Conservation (phyloP, 1,284 basidiomycete species). For the Malassezia nana region DNA sequence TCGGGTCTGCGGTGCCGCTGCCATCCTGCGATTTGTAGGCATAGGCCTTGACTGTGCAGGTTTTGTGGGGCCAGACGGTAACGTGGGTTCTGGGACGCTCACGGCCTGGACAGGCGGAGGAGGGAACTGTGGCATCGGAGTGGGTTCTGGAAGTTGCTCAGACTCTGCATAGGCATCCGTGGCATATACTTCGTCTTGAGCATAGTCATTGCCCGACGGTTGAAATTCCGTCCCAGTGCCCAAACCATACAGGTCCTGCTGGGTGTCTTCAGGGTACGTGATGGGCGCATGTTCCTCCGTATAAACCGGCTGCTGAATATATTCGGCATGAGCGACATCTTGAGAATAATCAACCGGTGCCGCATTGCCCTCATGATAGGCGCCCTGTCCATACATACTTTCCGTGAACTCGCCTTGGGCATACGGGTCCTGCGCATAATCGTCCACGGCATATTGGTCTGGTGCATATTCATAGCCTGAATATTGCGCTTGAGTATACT, state of each 20-base stretch:
- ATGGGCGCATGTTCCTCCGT: not conserved
- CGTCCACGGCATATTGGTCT: not conserved
- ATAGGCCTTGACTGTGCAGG: not conserved
- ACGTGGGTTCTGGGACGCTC: too few relatives aligned
- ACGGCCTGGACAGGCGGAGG: too few relatives aligned
- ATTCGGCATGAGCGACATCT: not conserved
- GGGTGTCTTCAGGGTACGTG: not conserved
- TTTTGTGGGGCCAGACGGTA: too few relatives aligned
- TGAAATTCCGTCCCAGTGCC: not conserved
- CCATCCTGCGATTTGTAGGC: not conserved
- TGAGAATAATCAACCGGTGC: not conserved
- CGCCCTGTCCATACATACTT: slow-evolving; percentile 1
- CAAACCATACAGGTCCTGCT: not conserved
- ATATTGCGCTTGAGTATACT: not conserved
- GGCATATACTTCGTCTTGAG: not conserved
- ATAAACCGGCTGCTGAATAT: not conserved
- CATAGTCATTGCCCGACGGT: not conserved
- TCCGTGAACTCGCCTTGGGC: slow-evolving; percentile 2
- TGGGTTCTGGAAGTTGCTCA: too few relatives aligned
- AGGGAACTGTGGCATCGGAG: too few relatives aligned
- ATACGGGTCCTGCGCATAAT: not conserved
- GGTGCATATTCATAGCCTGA: not conserved
- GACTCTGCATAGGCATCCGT: not conserved
- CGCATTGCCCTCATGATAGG: not conserved
- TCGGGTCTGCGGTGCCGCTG: not conserved